These are phyloP conservation scores for Gentiana straminea DNA, from an alignment of 257 asterid species.

Conservation along the genomic window DNA sequence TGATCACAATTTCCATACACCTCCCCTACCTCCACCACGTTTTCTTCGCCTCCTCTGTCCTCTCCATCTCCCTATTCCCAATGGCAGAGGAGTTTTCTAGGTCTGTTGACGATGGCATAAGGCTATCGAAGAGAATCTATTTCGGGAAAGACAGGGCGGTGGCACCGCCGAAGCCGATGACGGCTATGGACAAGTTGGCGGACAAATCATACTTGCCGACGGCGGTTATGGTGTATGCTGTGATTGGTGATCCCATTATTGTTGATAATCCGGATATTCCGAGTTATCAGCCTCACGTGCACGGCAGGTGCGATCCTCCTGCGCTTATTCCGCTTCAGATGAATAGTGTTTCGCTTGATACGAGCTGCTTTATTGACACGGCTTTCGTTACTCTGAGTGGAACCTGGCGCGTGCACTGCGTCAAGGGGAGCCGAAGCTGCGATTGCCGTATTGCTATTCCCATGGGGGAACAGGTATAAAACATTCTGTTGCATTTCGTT, in stretches of 20 bases:
- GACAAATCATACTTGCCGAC: slow-evolving; percentile 39
- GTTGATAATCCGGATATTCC: slow-evolving; percentile 96
- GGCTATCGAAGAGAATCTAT: slow-evolving; percentile 71
- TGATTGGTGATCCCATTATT: slow-evolving; percentile 54
- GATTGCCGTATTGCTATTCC: slow-evolving; percentile 81
- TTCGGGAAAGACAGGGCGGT: slow-evolving; percentile 83
- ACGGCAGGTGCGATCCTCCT: slow-evolving; percentile 86
- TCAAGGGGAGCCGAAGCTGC: slow-evolving; percentile 67
- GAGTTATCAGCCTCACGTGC: slow-evolving; percentile 98
- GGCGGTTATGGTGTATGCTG: slow-evolving; percentile 84
- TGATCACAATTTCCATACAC: neutral
- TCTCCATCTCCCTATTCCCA: neutral
- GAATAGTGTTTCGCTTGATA: slow-evolving; percentile 51
- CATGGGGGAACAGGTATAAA: slow-evolving; percentile 85
- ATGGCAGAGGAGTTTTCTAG: slow-evolving; percentile 82
- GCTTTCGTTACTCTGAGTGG: slow-evolving; percentile 56
- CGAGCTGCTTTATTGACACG: slow-evolving; percentile 62
- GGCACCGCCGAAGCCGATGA: slow-evolving; percentile 63
- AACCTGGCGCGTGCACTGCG: slow-evolving; percentile 95
- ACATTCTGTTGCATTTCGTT: neutral
- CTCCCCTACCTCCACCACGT: slow-evolving; percentile 5
- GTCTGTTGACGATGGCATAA: slow-evolving; percentile 83
- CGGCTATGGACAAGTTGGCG: slow-evolving; percentile 46
- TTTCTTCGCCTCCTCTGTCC: neutral
- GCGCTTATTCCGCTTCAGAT: slow-evolving; percentile 92